phyloP scores from a whole-genome alignment of 352 stramenopile genomes.

The Pythium rhizo-oryzae region DNA sequence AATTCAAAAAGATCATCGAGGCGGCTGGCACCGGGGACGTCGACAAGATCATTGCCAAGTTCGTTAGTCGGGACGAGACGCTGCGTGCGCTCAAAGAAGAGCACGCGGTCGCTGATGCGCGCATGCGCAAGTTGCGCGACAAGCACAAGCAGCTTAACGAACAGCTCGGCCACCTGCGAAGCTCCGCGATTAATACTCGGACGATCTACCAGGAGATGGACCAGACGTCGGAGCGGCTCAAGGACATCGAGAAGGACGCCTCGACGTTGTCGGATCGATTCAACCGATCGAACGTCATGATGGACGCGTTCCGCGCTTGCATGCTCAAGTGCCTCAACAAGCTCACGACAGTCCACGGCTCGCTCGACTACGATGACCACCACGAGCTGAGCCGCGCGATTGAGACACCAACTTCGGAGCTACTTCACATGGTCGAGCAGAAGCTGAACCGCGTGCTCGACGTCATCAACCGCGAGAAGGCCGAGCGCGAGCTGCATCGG shows the following conservation, averaged over 20 bases:
- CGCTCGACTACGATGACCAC: constrained; percentile 75
- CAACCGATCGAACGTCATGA: constrained; percentile 77
- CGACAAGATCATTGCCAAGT: constrained; percentile 85
- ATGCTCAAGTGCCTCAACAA: constrained; percentile 84
- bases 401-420: constrained; percentile 66
- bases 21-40: constrained; percentile 78
- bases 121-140: constrained; percentile 77
- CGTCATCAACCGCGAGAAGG: constrained; percentile 83
- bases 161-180: constrained; percentile 56
- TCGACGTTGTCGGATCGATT: constrained; percentile 64
- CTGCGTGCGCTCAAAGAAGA: constrained; percentile 77
- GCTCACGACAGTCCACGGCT: constrained; percentile 71
- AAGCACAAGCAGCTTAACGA: constrained; percentile 82
- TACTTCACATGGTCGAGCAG: constrained; percentile 81
- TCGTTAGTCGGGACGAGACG: constrained; percentile 67
- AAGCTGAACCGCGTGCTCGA: constrained; percentile 83
- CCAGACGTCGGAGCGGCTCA: constrained; percentile 77
- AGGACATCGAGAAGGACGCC: constrained; percentile 84
- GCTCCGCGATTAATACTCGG: constrained; percentile 75
- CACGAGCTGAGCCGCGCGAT: constrained; percentile 69
- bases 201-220: constrained; percentile 89
- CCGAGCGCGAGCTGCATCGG: constrained; percentile 78
- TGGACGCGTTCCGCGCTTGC: constrained; percentile 81
- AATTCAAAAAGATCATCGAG: constrained; percentile 79
- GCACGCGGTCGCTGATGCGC: constrained; percentile 67